phyloP scores from a whole-genome alignment of 2,329 filamentous ascomycete species.

The Phaeosphaeria sp. region DNA sequence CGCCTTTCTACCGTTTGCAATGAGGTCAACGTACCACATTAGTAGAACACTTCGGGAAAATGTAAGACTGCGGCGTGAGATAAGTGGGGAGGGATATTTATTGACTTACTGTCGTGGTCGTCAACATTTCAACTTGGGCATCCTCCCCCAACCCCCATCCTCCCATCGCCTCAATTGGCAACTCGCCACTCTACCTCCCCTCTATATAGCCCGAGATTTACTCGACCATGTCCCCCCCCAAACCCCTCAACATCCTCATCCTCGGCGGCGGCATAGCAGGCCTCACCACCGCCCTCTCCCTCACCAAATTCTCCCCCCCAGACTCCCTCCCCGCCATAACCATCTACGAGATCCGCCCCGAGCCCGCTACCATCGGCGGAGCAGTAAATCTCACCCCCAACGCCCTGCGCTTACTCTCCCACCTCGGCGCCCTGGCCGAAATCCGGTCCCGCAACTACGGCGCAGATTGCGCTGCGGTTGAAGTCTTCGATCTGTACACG shows the following conservation, averaged over 20 bases:
- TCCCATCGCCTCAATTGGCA: too few relatives aligned
- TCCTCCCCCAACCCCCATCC: background rate
- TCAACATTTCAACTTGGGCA: background rate
- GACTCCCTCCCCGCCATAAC: conserved; percentile 49
- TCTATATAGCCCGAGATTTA: too few relatives aligned
- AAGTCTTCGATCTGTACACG: conserved; percentile 54
- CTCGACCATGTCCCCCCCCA: conserved; percentile 5
- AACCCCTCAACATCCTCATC: conserved; percentile 35
- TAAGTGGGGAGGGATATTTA: too few relatives aligned
- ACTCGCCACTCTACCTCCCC: too few relatives aligned
- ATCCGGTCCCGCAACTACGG: conserved; percentile 51
- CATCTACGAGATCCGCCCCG: conserved; percentile 57
- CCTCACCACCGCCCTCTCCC: conserved; percentile 49
- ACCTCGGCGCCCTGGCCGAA: conserved; percentile 56
- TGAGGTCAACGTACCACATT: background rate
- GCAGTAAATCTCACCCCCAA: conserved; percentile 70
- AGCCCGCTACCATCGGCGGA: conserved; percentile 60
- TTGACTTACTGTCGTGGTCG: background rate
- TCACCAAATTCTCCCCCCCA: conserved; percentile 52
- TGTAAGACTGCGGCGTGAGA: background rate
- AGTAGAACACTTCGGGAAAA: background rate
- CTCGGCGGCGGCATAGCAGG: conserved; percentile 44
- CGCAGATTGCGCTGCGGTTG: conserved; percentile 51
- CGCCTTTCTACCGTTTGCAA: background rate
- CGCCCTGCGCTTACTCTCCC: conserved; percentile 62